Evolutionary conservation across 169 alveolate species (phyloP).

Genomic region (Toxoplasma gondii): DNA sequence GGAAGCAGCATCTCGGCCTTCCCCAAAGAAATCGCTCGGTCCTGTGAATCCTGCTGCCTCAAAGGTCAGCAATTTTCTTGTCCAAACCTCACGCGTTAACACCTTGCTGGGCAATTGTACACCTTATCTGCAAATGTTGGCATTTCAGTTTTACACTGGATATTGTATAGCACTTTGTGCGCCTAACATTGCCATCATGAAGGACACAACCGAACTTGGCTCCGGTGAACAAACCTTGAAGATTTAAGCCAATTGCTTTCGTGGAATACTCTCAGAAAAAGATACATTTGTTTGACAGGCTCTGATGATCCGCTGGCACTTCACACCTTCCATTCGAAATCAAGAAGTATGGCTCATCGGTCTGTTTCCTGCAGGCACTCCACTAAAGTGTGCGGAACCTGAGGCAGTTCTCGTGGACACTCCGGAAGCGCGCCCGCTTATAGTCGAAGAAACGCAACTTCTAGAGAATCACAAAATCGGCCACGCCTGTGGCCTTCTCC

Average conservation of each 20-base stretch:
- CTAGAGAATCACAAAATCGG: not conserved
- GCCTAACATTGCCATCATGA: too few species aligned
- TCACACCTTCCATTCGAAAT: too few species aligned
- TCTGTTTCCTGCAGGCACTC: not conserved
- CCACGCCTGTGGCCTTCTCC: not conserved
- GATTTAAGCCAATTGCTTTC: too few species aligned
- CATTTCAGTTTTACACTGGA: too few species aligned
- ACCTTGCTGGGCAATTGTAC: not conserved
- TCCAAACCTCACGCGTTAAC: too few species aligned
- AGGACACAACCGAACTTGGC: too few species aligned
- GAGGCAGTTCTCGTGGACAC: not conserved
- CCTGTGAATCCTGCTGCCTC: not conserved
- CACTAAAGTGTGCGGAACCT: not conserved
- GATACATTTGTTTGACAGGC: too few species aligned
- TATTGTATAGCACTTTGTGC: too few species aligned
- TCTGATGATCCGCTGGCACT: too few species aligned
- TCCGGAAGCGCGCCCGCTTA: not conserved
- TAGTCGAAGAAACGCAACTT: not conserved
- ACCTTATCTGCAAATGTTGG: not conserved
- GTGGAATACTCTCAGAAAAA: too few species aligned
- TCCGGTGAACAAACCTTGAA: too few species aligned
- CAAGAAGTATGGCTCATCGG: too few species aligned
- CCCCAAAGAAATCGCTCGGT: not conserved
- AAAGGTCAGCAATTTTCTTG: not conserved
- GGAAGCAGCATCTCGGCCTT: slow-evolving; percentile 35